A percentile compares a stretch with the other conserved stretches of the same genome.
Evolutionary conservation across 495 filamentous ascomycete genomes (phyloP).

Genomic region (Hypoxylon intermedium): DNA sequence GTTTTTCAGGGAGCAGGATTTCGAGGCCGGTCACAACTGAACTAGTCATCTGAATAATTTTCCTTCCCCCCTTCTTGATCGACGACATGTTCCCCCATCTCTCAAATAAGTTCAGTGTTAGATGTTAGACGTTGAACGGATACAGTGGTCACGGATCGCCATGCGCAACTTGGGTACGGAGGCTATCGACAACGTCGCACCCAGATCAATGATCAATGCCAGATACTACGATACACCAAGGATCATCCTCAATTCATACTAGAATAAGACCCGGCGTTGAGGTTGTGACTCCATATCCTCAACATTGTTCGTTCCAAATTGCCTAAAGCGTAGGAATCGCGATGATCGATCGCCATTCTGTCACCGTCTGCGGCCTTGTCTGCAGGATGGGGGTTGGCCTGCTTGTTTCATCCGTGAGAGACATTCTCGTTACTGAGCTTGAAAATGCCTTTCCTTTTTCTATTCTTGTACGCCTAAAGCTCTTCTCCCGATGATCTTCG

Average conservation of each 20-base stretch:
- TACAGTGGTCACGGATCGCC: no score
- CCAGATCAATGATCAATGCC: background rate
- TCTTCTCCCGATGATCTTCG: no score
- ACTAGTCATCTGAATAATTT: no score
- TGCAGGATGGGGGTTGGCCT: background rate
- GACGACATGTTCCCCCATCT: no score
- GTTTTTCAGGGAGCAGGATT: no score
- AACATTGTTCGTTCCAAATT: slow-evolving; percentile 14
- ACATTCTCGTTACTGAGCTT: background rate
- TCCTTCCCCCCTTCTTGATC: no score
- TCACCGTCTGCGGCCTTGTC: background rate
- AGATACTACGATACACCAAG: background rate
- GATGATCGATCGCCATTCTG: slow-evolving; percentile 20
- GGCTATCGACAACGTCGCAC: background rate
- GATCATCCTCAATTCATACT: background rate
- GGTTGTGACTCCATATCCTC: background rate
- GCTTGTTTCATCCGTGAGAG: background rate
- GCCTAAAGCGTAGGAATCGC: slow-evolving; percentile 16
- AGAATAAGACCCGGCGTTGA: background rate
- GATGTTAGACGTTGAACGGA: no score
- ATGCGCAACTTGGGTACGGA: background rate
- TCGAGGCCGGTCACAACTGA: no score
- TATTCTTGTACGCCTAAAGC: no score
- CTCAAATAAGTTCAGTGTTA: no score
- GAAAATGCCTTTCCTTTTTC: no score